These are phyloP conservation scores for Castanea mollissima DNA, from an alignment of 306 rosid species.

Conservation along the genomic window DNA sequence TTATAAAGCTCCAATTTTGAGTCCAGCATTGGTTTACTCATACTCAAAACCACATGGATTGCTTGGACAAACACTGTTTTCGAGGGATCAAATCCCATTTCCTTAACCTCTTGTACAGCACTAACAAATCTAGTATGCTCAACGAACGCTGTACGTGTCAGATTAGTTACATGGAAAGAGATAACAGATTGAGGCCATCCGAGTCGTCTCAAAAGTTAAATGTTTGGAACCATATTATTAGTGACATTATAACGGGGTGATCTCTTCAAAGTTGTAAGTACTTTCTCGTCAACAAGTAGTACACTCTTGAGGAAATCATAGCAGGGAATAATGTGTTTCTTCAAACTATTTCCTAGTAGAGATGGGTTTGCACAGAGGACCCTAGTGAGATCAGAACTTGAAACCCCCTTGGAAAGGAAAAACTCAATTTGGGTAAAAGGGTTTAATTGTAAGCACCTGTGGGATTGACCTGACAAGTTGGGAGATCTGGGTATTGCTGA, in stretches of 20 bases:
- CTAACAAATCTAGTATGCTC: constrained; percentile 5
- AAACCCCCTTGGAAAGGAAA: constrained; percentile 30
- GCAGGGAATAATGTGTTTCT: constrained; percentile 16
- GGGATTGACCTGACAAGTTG: constrained; percentile 18
- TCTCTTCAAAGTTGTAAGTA: constrained; percentile 1
- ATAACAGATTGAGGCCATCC: constrained; percentile 3
- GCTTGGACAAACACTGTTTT: constrained; percentile 18
- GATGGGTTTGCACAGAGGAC: neutral
- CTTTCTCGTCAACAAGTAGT: neutral
- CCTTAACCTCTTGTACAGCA: neutral
- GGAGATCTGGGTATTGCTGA: constrained; percentile 26
- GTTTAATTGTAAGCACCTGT: constrained; percentile 1
- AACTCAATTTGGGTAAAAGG: constrained; percentile 36
- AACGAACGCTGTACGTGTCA: neutral
- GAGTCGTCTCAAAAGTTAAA: constrained; percentile 9
- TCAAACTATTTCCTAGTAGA: constrained; percentile 15
- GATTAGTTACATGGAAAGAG: constrained; percentile 1
- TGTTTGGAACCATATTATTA: constrained; percentile 13
- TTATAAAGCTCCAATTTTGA: constrained; percentile 12
- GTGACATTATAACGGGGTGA: neutral
- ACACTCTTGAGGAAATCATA: constrained; percentile 20
- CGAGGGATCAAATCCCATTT: constrained; percentile 21
- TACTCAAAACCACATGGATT: neutral
- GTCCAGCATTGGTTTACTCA: constrained; percentile 4
- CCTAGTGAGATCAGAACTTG: constrained; percentile 13